These are phyloP conservation scores for Xerocomus spinulosus DNA, from an alignment of 768 basidiomycete species.

Conservation along the genomic window DNA sequence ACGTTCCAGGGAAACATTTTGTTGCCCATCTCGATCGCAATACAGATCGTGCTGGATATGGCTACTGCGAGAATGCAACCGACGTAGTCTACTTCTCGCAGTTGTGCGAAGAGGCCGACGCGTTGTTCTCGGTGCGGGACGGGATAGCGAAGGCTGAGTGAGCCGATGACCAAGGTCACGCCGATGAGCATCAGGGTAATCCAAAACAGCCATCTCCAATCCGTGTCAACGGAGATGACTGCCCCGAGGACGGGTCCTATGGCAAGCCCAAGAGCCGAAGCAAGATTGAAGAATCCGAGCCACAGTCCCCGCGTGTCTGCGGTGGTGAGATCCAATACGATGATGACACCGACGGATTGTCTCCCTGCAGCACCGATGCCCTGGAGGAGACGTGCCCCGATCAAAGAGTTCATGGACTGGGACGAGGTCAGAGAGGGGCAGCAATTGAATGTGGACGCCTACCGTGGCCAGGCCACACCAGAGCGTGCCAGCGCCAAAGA, in stretches of 20 bases:
- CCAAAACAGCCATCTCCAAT: slow-evolving; percentile 48
- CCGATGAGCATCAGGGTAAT: slow-evolving; percentile 35
- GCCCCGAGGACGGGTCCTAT: slow-evolving; percentile 47
- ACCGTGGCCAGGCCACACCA: slow-evolving; percentile 33
- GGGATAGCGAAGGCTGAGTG: slow-evolving; percentile 28
- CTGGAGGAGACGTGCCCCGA: slow-evolving; percentile 32
- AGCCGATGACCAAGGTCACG: slow-evolving; percentile 25
- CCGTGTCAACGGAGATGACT: slow-evolving; percentile 37
- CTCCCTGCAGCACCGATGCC: slow-evolving; percentile 36
- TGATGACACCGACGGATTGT: slow-evolving; percentile 35
- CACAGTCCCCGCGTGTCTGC: slow-evolving; percentile 33
- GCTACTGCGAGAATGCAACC: slow-evolving; percentile 28
- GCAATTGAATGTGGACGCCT: no score
- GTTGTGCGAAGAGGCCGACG: slow-evolving; percentile 30
- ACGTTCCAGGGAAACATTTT: slow-evolving; percentile 34
- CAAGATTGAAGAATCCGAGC: slow-evolving; percentile 34
- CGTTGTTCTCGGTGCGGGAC: slow-evolving; percentile 31
- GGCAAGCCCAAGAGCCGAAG: slow-evolving; percentile 41
- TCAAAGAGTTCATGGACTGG: slow-evolving; percentile 34
- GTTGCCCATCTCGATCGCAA: slow-evolving; percentile 38
- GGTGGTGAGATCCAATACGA: slow-evolving; percentile 34
- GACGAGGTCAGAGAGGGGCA: slow-evolving; percentile 5
- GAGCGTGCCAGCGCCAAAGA: slow-evolving; percentile 31
- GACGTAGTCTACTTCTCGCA: slow-evolving; percentile 33
- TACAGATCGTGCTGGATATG: slow-evolving; percentile 33